Evolutionary conservation across 2,329 filamentous ascomycete species (phyloP).

Genomic region (Epichloe gansuensis): DNA sequence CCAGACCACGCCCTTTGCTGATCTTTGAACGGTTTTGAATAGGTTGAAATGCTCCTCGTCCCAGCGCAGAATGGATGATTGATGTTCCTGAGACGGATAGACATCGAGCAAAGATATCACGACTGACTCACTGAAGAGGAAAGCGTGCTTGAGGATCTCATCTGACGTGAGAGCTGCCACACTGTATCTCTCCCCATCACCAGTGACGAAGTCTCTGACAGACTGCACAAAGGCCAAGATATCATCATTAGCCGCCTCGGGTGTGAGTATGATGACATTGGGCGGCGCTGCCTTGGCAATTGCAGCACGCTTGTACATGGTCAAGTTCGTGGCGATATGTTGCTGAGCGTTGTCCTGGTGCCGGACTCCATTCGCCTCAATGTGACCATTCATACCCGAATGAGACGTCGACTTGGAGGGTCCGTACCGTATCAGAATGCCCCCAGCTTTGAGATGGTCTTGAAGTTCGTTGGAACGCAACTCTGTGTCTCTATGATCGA

Average conservation of each 20-base stretch:
- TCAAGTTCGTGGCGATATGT: not conserved
- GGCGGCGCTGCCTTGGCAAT: not conserved
- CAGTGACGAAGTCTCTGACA: not conserved
- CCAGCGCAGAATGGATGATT: constrained; percentile 26
- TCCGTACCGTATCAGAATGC: constrained; percentile 13
- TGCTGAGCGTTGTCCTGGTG: not conserved
- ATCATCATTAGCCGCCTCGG: not conserved
- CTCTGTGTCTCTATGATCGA: constrained; percentile 11
- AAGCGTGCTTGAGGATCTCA: constrained; percentile 3
- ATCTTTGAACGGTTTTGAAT: constrained; percentile 27
- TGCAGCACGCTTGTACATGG: not conserved
- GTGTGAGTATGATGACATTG: constrained; percentile 2
- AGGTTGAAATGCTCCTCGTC: constrained; percentile 23
- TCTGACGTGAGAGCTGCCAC: not conserved
- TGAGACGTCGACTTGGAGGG: not conserved
- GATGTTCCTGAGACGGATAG: constrained; percentile 13
- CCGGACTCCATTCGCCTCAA: not conserved
- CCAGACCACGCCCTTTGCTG: constrained; percentile 32
- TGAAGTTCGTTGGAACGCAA: constrained; percentile 9
- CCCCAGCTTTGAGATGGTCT: constrained; percentile 16
- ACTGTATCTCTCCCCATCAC: not conserved
- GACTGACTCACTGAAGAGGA: constrained; percentile 14
- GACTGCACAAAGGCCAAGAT: not conserved
- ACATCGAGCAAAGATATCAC: constrained; percentile 36
- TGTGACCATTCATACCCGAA: not conserved